Percentiles rank a stretch among this genome's conserved stretches.
These are phyloP conservation scores for Tilletia walkeri DNA, from an alignment of 1,284 basidiomycete genomes.

Conservation along the genomic window DNA sequence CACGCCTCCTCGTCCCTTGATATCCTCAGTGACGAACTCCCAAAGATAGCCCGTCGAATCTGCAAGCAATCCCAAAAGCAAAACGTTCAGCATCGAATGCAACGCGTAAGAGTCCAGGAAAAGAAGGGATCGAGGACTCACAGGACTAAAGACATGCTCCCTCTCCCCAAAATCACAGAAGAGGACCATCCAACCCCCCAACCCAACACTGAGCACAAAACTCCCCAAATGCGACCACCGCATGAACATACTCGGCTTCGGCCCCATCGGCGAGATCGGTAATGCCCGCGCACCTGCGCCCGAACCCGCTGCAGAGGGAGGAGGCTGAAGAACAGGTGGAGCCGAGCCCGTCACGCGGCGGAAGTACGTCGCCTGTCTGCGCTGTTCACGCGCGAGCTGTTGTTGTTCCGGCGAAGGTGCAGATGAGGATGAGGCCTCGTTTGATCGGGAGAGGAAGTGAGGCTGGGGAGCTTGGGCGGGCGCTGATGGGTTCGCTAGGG, in stretches of 20 bases:
- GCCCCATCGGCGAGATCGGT: background rate
- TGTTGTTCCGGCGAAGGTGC: background rate
- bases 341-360: background rate
- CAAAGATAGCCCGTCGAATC: constrained; percentile 1
- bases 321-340: background rate
- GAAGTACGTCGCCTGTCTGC: constrained; percentile 1
- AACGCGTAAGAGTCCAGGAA: no score
- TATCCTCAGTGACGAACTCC: background rate
- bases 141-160: constrained; percentile 15
- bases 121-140: background rate
- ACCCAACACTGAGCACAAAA: constrained; percentile 1
- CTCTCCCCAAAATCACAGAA: constrained; percentile 2
- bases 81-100: no score
- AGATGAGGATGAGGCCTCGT: background rate
- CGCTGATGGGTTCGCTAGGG: constrained; percentile 1
- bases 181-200: constrained; percentile 9
- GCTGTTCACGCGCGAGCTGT: background rate
- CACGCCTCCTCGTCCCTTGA: background rate
- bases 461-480: background rate
- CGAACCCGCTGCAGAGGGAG: background rate
- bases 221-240: background rate
- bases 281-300: no score
- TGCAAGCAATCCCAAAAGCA: background rate
- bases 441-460: background rate
- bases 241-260: background rate